Evolutionary conservation across 1,284 basidiomycete species (phyloP), one percentile per base, ranked within the genome.

Genomic region (Hypsizygus ulmarius): DNA sequence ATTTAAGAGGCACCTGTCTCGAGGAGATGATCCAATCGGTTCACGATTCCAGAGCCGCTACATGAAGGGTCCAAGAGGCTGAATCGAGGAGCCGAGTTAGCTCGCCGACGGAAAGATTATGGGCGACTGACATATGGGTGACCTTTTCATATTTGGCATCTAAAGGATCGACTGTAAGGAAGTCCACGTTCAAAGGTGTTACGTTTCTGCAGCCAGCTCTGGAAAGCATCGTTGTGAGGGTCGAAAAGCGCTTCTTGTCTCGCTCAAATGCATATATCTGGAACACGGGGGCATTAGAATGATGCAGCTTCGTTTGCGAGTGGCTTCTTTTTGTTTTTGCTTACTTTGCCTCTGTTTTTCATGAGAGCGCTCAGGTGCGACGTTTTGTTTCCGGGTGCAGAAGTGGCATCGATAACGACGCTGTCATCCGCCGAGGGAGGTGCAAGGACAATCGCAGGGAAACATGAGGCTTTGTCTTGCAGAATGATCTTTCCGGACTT

Each of bases 321-420:
- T n/a, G n/a, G n/a, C n/a, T n/a, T 10, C 32, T 9, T 19, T 15
- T 28, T 12, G 7, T 30, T n/a, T 36, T 21, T 27, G 49, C 67
- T 56, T 52, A 90, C 92, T 68, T 85, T 91, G 52, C 92, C 91
- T 59, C 77, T 76, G 56, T 85, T 86, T 12, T 74, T 64, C 86
- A 96, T 92, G 33, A 98, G 70, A 8, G 94, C 91, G 52, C 89
- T 89, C 10, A 99, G 70, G 66, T 97, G 92, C 4, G 91, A 90
- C 0, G 97, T 99, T 72, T 99, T 99, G 71, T 99, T 99, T 0
- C 97, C 97, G 0, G 96, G 97, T 0, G 97, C 96, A 36, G 95
- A 88, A 21, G 95, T 99, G 3, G 93, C 95, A 66, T 99, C 97
- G 40, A 99, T 87, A 29, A 94, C 91, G 14, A 81, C 69, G 36